These are phyloP conservation scores for Neurospora sp. DNA, from an alignment of 495 filamentous ascomycete genomes.

Conservation along the genomic window DNA sequence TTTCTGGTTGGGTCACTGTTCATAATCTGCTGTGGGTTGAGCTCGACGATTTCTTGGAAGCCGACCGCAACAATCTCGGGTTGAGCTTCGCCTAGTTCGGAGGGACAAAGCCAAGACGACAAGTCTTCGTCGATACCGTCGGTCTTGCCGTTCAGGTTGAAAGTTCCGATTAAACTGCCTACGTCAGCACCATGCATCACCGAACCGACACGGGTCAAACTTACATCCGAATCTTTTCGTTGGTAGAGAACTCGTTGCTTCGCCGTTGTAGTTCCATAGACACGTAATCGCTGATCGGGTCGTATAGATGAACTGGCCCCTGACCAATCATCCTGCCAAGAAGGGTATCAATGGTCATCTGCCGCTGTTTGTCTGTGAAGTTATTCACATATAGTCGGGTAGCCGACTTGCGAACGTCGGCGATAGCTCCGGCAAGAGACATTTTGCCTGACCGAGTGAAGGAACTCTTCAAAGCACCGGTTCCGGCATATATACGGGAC, in stretches of 20 bases:
- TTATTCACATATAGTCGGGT: slow-evolving; percentile 94
- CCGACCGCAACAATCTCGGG: slow-evolving; percentile 81
- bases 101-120: slow-evolving; percentile 68
- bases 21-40: slow-evolving; percentile 98
- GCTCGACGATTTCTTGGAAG: slow-evolving; percentile 94
- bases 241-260: slow-evolving; percentile 42
- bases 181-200: slow-evolving; percentile 14
- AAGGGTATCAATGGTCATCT: slow-evolving; percentile 89
- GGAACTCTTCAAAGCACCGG: slow-evolving; percentile 87
- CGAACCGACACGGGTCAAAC: slow-evolving; percentile 2
- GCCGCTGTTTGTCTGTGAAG: slow-evolving; percentile 84
- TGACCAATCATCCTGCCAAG: slow-evolving; percentile 79
- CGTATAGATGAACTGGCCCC: slow-evolving; percentile 71
- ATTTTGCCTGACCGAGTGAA: slow-evolving; percentile 96
- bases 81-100: slow-evolving; percentile 36
- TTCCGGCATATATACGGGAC: slow-evolving; percentile 93
- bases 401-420: slow-evolving; percentile 89
- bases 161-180: slow-evolving; percentile 75
- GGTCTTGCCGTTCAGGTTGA: slow-evolving; percentile 85
- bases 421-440: slow-evolving; percentile 88
- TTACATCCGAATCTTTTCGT: slow-evolving; percentile 39
- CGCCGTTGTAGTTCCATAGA: slow-evolving; percentile 58
- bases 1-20: slow-evolving; percentile 84
- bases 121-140: slow-evolving; percentile 69
- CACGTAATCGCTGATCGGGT: slow-evolving; percentile 89